Evolutionary conservation across 1,139 yeast species (phyloP), one percentile per base, ranked within the genome.

Genomic region (Magnusiomyces fungicola): DNA sequence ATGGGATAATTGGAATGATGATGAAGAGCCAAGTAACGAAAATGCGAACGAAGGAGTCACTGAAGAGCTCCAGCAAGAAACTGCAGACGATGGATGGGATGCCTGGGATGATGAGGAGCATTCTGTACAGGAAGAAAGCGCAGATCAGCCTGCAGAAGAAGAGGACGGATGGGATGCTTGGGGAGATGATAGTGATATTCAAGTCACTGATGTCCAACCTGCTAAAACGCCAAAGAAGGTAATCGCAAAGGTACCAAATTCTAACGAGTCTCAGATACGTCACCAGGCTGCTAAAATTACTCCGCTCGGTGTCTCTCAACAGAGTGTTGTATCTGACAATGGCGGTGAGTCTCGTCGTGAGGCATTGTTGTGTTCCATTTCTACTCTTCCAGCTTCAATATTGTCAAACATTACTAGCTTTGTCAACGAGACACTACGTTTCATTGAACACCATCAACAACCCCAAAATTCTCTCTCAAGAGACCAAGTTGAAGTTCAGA

Each of bases 161-260:
- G 38, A 49, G 50, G 56, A 42, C 24, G 50, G 53, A 12, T 36
- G 51, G 46, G 36, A 50, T n/a, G 65, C 61, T 0, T 61, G 65
- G 65, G 63, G 59, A 14, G 66, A 62, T 24, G 62, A 54, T n/a
- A 48, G 51, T 16, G 45, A 47, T 45, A 23, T 16, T 43, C 36
- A 42, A 24, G 24, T 38, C 18, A 24, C 48, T 29, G 45, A 27
- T 22, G 41, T 29, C 10, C n/a, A 37, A 9, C 33, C 47, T 12
- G 30, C 33, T 19, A 41, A 30, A 39, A 12, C 48, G 16, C n/a
- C 21, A 14, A 12, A n/a, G 14, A 40, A 38, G 21, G 21, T 14
- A 23, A n/a, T n/a, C n/a, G n/a, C n/a, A n/a, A n/a, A n/a, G n/a
- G n/a, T n/a, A n/a, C n/a, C n/a, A n/a, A n/a, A n/a, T n/a, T n/a